Evolutionary conservation across 768 basidiomycete genomes (phyloP), one percentile per base, ranked within the genome.

Genomic region (Macrolepiota fuliginosa): DNA sequence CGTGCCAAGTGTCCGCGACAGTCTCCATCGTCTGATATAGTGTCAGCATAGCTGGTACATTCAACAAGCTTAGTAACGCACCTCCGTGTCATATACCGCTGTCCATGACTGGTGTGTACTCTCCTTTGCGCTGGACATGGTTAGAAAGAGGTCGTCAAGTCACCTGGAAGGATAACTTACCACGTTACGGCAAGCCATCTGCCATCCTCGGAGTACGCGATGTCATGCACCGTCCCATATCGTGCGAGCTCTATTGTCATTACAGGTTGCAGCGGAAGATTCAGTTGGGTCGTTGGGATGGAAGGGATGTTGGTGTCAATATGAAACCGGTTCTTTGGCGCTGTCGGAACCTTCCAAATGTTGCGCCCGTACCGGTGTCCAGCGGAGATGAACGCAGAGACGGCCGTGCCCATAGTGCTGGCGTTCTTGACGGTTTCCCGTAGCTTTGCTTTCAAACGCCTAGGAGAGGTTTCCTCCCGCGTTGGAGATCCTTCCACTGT

Each of bases 111-210:
- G 52, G 15, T 22, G 17, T 7, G 29, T 53, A 19, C 12, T 10
- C 29, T 53, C 52, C 19, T 25, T 53, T n/a, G n/a, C n/a, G n/a
- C n/a, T n/a, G n/a, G n/a, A n/a, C n/a, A n/a, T n/a, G n/a, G n/a
- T n/a, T n/a, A n/a, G n/a, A n/a, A 36, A 11, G 35, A 4, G 4
- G 6, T 19, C 15, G 19, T n/a, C 1, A 15, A 15, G 12, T 3
- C n/a, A 22, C 42, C 13, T 10, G 7, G 13, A 7, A 3, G 17
- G 29, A 17, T 4, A 29, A 45, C 58, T 42, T 7, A 59, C 58
- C 58, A 59, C 9, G 58, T 42, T 19, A 59, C 58, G 17, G 50
- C 58, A 40, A 59, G 58, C 58, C 58, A 53, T 37, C 19, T 45
- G 12, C 58, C 58, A 53, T 59, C 50, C n/a, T n/a, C n/a, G n/a